Conservation (phyloP, 2,329 filamentous ascomycete species). For the Orbilia brochopaga region DNA sequence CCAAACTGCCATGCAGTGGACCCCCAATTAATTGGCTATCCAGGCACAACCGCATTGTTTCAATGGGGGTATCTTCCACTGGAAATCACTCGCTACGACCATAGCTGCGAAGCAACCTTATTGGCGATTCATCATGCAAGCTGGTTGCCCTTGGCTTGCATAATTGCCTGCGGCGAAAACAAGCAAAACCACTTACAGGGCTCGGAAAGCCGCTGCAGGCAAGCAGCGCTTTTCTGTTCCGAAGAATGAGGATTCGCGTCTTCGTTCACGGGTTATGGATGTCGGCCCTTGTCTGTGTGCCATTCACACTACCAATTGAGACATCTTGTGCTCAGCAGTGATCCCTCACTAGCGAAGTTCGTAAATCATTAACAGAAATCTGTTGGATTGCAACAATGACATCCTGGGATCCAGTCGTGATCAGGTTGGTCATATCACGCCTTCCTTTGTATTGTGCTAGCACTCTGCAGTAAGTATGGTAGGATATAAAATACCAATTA, state of each 20-base stretch:
- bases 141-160: slow-evolving; percentile 30
- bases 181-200: slow-evolving; percentile 26
- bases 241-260: slow-evolving; percentile 2
- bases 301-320: slow-evolving; percentile 12
- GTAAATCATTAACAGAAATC: neutral
- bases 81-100: neutral
- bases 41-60: neutral
- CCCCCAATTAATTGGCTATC: neutral
- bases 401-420: slow-evolving; percentile 6
- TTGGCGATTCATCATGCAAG: slow-evolving; percentile 13
- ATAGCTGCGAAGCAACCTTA: slow-evolving; percentile 24
- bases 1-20: neutral
- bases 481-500: too few species aligned
- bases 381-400: slow-evolving; percentile 36
- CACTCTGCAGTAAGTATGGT: too few species aligned
- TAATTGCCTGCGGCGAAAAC: slow-evolving; percentile 40
- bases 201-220: slow-evolving; percentile 22
- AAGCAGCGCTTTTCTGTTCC: neutral
- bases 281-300: slow-evolving; percentile 4
- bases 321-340: slow-evolving; percentile 12
- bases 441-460: neutral
- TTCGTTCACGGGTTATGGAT: neutral
- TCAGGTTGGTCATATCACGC: slow-evolving; percentile 9
- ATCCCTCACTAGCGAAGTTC: slow-evolving; percentile 9
- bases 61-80: slow-evolving; percentile 9